Conservation (phyloP, 306 rosid species). For the Hippophae tibetana region DNA sequence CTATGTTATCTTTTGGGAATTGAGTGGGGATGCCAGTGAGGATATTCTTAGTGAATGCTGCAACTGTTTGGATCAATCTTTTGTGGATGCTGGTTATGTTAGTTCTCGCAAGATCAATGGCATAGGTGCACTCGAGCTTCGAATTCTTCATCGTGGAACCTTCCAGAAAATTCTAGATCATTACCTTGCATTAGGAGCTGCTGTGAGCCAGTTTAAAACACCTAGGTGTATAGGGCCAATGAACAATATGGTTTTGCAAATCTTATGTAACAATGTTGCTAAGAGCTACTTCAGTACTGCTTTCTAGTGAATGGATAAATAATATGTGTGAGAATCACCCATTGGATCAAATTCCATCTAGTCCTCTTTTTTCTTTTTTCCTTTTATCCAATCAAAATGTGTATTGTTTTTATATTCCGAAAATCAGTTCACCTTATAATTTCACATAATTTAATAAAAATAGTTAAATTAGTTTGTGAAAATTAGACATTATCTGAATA, state of each 20-base stretch:
- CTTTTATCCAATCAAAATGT: no score
- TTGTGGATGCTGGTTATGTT: conserved; percentile 53
- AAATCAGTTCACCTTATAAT: no score
- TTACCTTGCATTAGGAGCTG: conserved; percentile 41
- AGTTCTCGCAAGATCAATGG: conserved; percentile 45
- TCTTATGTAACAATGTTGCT: conserved; percentile 46
- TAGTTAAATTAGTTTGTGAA: no score
- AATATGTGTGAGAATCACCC: no score
- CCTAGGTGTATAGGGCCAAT: conserved; percentile 53
- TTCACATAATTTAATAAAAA: no score
- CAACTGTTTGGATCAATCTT: conserved; percentile 52
- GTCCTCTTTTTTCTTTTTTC: no score
- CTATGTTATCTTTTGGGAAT: conserved; percentile 74
- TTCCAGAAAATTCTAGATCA: conserved; percentile 56
- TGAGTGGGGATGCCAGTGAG: conserved; percentile 53
- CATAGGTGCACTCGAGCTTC: conserved; percentile 58
- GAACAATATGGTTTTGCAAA: conserved; percentile 44
- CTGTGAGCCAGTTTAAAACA: conserved; percentile 67
- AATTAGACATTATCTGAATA: no score
- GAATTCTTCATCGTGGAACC: conserved; percentile 52
- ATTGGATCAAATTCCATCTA: no score
- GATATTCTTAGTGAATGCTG: conserved; percentile 56
- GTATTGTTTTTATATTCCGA: no score
- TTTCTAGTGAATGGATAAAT: conserved; percentile 22
- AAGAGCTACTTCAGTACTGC: conserved; percentile 52